Conservation (phyloP, 768 basidiomycete species). For the Mycena filopes region DNA sequence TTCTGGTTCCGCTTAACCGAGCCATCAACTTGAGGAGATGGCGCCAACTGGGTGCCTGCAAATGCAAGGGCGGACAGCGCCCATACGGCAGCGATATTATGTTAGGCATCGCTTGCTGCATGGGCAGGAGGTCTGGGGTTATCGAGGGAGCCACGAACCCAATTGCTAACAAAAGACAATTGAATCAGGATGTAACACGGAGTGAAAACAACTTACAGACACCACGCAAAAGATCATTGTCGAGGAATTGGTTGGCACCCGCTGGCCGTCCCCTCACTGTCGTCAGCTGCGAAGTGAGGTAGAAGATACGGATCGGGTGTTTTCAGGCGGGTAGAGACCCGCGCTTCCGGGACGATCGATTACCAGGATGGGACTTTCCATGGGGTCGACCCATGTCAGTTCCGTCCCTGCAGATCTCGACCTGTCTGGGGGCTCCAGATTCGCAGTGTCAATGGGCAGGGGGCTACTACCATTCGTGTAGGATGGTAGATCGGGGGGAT, state of each 20-base stretch:
- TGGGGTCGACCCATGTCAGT: slow-evolving; percentile 17
- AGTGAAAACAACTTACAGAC: slow-evolving; percentile 66
- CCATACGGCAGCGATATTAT: slow-evolving; percentile 81
- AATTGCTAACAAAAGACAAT: slow-evolving; percentile 58
- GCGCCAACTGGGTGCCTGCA: slow-evolving; percentile 81
- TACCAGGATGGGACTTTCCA: slow-evolving; percentile 11
- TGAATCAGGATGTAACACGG: not conserved
- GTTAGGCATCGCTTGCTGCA: slow-evolving; percentile 71
- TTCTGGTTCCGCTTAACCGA: slow-evolving; percentile 70
- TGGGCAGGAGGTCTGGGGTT: slow-evolving; percentile 54
- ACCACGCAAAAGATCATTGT: slow-evolving; percentile 65
- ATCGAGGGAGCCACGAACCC: slow-evolving; percentile 73
- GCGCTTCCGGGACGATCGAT: slow-evolving; percentile 24
- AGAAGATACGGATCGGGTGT: slow-evolving; percentile 5
- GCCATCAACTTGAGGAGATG: slow-evolving; percentile 82
- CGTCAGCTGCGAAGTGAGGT: slow-evolving; percentile 19
- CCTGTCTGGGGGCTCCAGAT: slow-evolving; percentile 29
- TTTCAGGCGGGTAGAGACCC: slow-evolving; percentile 22
- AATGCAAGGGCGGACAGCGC: slow-evolving; percentile 72
- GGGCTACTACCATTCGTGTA: not conserved
- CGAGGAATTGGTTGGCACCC: slow-evolving; percentile 65
- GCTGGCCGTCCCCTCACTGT: slow-evolving; percentile 31
- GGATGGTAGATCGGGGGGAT: slow-evolving; percentile 22
- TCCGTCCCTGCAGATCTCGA: slow-evolving; percentile 23
- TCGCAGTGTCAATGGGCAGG: not conserved